Evolutionary conservation across 345 rosid species (phyloP).

Genomic region (Reutealis trisperma): DNA sequence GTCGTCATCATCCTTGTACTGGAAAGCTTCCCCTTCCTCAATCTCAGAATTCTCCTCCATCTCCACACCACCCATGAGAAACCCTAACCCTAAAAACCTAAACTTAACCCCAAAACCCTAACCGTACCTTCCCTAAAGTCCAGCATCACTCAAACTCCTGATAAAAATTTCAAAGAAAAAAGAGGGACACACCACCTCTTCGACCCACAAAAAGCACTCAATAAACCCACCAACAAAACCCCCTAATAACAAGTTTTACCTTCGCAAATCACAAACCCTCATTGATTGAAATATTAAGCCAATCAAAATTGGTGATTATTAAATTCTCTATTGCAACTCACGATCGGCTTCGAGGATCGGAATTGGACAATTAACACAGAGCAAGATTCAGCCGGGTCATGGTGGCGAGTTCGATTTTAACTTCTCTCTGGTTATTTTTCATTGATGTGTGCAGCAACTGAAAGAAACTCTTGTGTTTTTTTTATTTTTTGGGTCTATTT

Average conservation of each 20-base stretch:
- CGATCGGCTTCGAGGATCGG: constrained; percentile 11
- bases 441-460: constrained; percentile 15
- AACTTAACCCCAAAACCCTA: constrained; percentile 21
- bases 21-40: constrained; percentile 75
- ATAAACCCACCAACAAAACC: constrained; percentile 8
- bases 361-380: neutral
- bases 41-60: constrained; percentile 62
- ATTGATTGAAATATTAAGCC: neutral
- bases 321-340: neutral
- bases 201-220: neutral
- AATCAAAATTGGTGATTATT: neutral
- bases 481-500: neutral
- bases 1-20: constrained; percentile 36
- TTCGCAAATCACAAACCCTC: constrained; percentile 4
- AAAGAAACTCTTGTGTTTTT: neutral
- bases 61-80: constrained; percentile 12
- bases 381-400: neutral
- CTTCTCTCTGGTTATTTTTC: neutral
- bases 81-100: constrained; percentile 10
- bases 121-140: constrained; percentile 56
- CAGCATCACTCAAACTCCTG: constrained; percentile 41
- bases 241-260: constrained; percentile 3
- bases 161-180: neutral
- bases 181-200: neutral
- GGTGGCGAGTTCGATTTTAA: neutral